Evolutionary conservation across 2,329 filamentous ascomycete species (phyloP).

Genomic region (Venturiaceae sp.): DNA sequence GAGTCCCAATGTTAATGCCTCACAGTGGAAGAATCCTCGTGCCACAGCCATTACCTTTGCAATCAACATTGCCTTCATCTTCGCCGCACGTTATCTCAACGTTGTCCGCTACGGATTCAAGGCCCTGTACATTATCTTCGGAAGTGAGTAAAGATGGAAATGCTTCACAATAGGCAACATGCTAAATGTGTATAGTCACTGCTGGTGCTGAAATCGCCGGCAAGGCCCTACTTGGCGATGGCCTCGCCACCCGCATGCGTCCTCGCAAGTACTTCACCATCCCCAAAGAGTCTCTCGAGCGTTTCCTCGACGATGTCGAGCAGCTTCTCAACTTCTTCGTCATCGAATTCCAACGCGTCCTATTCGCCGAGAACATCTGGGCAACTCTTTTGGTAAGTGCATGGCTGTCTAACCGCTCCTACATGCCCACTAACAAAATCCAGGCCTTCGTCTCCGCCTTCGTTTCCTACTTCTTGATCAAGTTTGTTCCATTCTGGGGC

Average conservation of each 20-base stretch:
- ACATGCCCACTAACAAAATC: not conserved
- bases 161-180: constrained; percentile 5
- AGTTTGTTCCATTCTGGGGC: constrained; percentile 56
- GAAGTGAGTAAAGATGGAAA: constrained; percentile 32
- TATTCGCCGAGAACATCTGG: constrained; percentile 56
- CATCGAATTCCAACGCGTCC: constrained; percentile 56
- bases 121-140: constrained; percentile 47
- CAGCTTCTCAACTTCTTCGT: constrained; percentile 60
- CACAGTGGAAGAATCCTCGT: constrained; percentile 56
- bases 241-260: constrained; percentile 50
- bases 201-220: constrained; percentile 48
- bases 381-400: constrained; percentile 48
- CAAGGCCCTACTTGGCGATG: constrained; percentile 45
- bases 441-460: constrained; percentile 52
- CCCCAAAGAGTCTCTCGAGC: constrained; percentile 53
- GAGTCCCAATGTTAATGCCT: constrained; percentile 3
- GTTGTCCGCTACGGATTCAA: constrained; percentile 54
- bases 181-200: constrained; percentile 34
- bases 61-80: constrained; percentile 47
- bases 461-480: constrained; percentile 55
- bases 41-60: constrained; percentile 52
- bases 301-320: constrained; percentile 50
- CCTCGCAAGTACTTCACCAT: constrained; percentile 58
- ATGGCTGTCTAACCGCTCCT: not conserved
- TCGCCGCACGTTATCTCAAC: constrained; percentile 53